Percentiles rank a stretch among this genome's conserved stretches.
phyloP scores from a whole-genome alignment of 169 alveolate species.

The Neospora caninum region DNA sequence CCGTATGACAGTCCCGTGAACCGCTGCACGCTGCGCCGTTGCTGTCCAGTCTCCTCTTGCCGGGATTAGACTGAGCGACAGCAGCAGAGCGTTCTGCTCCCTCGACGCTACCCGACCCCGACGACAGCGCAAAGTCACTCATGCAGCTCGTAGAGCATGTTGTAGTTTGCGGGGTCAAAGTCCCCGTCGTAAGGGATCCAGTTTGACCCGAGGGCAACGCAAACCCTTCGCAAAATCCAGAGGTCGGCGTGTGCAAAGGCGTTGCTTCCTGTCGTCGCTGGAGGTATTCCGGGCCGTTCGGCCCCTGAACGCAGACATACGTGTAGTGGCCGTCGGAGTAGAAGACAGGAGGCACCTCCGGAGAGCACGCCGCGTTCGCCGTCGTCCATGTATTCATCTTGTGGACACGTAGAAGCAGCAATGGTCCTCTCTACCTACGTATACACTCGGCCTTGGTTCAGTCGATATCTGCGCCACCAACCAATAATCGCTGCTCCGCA shows the following conservation, averaged over 20 bases:
- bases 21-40: neutral
- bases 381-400: neutral
- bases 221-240: neutral
- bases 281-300: constrained; percentile 25
- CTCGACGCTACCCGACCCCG: neutral
- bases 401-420: neutral
- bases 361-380: neutral
- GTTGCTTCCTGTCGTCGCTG: constrained; percentile 2
- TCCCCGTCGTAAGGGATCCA: neutral
- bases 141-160: neutral
- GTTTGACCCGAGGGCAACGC: neutral
- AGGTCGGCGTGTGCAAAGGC: neutral
- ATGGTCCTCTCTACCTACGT: too few species aligned
- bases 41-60: constrained; percentile 3
- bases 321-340: constrained; percentile 30
- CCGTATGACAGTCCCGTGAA: neutral
- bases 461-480: too few species aligned
- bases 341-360: neutral
- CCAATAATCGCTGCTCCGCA: too few species aligned
- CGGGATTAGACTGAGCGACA: neutral
- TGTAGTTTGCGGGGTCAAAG: neutral
- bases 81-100: neutral
- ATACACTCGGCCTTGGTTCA: too few species aligned
- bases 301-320: constrained; percentile 36
- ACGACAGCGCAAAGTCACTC: neutral